phyloP scores from a whole-genome alignment of 1,284 basidiomycete species.

The Caloboletus firmus region DNA sequence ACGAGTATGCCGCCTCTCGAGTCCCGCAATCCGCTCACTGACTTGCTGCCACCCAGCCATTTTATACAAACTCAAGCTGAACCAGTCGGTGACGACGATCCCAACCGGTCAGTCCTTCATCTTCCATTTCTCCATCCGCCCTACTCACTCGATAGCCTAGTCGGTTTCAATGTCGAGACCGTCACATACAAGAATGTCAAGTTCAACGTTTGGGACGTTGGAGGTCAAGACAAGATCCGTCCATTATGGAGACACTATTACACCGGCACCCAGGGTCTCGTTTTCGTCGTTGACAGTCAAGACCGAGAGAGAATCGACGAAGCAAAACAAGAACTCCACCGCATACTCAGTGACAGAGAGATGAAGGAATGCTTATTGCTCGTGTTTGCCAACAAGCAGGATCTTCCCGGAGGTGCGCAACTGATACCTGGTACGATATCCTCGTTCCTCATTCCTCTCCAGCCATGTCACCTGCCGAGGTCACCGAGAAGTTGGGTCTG shows the following conservation, averaged over 20 bases:
- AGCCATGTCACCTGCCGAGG: conserved; percentile 98
- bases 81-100: conserved; percentile 98
- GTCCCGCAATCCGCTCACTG: conserved; percentile 2
- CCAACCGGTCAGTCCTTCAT: conserved; percentile 76
- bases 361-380: conserved; percentile 97
- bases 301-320: conserved; percentile 96
- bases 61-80: conserved; percentile 98
- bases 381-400: conserved; percentile 99
- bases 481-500: conserved; percentile 95
- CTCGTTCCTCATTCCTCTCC: conserved; percentile 6
- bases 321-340: conserved; percentile 93
- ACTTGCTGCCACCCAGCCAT: conserved; percentile 67
- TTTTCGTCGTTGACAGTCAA: conserved; percentile 91
- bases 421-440: not conserved
- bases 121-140: conserved; percentile 12
- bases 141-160: conserved; percentile 41
- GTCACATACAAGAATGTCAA: conserved; percentile 99
- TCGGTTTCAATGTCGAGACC: conserved; percentile 99
- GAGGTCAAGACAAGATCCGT: conserved; percentile 98
- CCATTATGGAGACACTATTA: conserved; percentile 98
- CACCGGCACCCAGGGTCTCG: conserved; percentile 99
- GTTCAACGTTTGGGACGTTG: conserved; percentile 99
- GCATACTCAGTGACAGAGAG: conserved; percentile 95
- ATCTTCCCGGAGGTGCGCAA: conserved; percentile 88
- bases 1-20: conserved; percentile 64